These are phyloP conservation scores for Cucurbita moschata DNA, from an alignment of 306 rosid genomes.

Conservation along the genomic window DNA sequence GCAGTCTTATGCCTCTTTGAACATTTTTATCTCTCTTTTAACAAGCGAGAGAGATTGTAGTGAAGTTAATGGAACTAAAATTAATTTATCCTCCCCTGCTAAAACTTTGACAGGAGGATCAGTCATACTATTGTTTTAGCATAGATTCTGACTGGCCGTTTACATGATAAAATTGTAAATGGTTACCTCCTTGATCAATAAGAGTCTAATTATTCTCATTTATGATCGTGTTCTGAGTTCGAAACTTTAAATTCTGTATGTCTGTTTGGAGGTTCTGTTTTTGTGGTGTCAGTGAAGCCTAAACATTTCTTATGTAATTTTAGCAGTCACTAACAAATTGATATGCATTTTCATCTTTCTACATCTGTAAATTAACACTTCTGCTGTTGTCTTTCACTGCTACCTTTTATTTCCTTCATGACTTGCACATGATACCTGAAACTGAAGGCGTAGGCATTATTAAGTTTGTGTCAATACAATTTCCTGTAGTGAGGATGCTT, in stretches of 20 bases:
- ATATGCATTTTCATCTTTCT: not conserved
- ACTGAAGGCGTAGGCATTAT: not conserved
- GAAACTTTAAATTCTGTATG: not conserved
- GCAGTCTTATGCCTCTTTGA: not conserved
- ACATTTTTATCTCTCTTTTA: not conserved
- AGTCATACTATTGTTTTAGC: not conserved
- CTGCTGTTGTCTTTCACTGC: not conserved
- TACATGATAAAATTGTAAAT: not conserved
- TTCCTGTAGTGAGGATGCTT: not conserved
- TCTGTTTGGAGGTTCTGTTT: not conserved
- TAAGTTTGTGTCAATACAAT: not conserved
- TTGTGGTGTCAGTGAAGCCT: not conserved
- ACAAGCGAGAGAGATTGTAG: not conserved
- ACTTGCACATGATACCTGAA: not conserved
- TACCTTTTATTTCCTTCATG: not conserved
- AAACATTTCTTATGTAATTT: not conserved
- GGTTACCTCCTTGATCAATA: not conserved
- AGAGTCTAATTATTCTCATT: not conserved
- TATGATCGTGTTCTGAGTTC: not conserved
- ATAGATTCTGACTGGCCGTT: not conserved
- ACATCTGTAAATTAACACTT: not conserved
- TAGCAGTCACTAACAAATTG: not conserved
- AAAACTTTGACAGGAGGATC: not conserved
- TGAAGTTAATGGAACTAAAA: not conserved
- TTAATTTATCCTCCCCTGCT: not conserved